Evolutionary conservation across 352 stramenopile species (phyloP), one percentile per base, ranked within the genome.

Genomic region (Phytopythium litorale): DNA sequence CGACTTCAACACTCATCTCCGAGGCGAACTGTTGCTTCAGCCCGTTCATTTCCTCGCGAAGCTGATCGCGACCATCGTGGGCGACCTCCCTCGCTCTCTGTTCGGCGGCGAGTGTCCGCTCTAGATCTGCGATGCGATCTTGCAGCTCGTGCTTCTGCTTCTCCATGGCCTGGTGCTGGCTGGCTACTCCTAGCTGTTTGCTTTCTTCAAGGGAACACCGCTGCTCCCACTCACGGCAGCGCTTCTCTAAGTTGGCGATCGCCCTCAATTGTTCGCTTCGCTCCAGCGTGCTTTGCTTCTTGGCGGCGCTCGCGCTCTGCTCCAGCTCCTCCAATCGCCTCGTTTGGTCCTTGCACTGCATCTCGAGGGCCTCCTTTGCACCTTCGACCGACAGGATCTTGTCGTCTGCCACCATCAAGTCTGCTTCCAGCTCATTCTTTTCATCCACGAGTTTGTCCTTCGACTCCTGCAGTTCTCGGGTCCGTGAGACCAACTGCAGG

Each of bases 391-490:
- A 76, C 7, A 74, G 55, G 1, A 62, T 53, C 11, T 68, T 68
- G 28, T 88, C 71, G 21, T 75, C 79, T 0, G 65, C 56, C n/a
- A 72, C 56, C n/a, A 74, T 19, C 0, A 89, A 28, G 48, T 86
- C 73, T 4, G 71, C 65, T 54, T 92, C 75, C 1, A 83, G 56
- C 7, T 73, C 68, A 25, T 79, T 66, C 33, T 80, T 85, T 51
- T 88, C 68, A 0, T 71, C 54, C 4, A 75, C 30, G 0, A 60
- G 43, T 3, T 52, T 58, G 16, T 78, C 65, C 28, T 53, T 60
- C 4, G 56, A 40, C 48, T 61, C 56, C 19, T 37, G 56, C 49
- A 68, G 33, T n/a, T 67, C 28, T n/a, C 56, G 38, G n/a, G 81
- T 28, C 33, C 65, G 58, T 0, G 28, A 19, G 9, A 68, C 35